Percentiles rank a stretch among this genome's conserved stretches.
phyloP scores from a whole-genome alignment of 2,329 filamentous ascomycete species.

The Claviceps cyperi region DNA sequence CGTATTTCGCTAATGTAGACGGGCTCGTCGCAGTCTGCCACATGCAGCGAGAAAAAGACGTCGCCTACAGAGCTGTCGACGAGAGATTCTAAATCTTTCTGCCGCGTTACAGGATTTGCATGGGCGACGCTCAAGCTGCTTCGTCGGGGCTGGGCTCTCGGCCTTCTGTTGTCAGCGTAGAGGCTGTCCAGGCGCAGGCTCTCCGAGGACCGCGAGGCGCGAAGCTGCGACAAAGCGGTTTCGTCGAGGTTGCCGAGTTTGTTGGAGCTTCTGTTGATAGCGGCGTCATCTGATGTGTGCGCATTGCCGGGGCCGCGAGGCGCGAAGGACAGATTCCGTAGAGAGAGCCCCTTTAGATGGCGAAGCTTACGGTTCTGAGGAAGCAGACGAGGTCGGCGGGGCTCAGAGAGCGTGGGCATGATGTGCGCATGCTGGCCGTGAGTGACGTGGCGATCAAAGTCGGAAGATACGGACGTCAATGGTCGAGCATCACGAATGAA shows the following conservation, averaged over 20 bases:
- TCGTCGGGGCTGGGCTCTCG: slow-evolving; percentile 21
- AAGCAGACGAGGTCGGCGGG: slow-evolving; percentile 36
- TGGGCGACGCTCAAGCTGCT: slow-evolving; percentile 36
- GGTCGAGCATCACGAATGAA: not conserved
- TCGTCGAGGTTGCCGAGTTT: slow-evolving; percentile 45
- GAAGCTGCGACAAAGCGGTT: slow-evolving; percentile 25
- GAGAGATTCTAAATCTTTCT: slow-evolving; percentile 62
- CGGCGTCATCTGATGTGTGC: slow-evolving; percentile 67
- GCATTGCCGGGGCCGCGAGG: slow-evolving; percentile 26
- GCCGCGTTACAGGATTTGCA: slow-evolving; percentile 36
- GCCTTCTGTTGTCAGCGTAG: slow-evolving; percentile 6
- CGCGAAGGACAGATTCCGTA: slow-evolving; percentile 69
- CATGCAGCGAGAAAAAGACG: slow-evolving; percentile 77
- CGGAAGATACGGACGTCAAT: not conserved
- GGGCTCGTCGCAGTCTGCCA: slow-evolving; percentile 49
- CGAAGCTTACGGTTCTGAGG: slow-evolving; percentile 75
- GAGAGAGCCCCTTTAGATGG: slow-evolving; percentile 72
- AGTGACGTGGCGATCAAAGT: not conserved
- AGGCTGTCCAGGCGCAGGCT: slow-evolving; percentile 7
- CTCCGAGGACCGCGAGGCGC: slow-evolving; percentile 35
- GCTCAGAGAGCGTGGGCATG: slow-evolving; percentile 24
- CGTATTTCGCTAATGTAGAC: slow-evolving; percentile 82
- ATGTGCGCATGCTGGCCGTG: slow-evolving; percentile 6
- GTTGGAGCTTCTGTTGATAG: slow-evolving; percentile 53
- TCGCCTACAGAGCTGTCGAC: slow-evolving; percentile 64